A percentile compares a stretch with the other conserved stretches of the same genome.
These are phyloP conservation scores for Ophiocordyceps camponoti-floridani DNA, from an alignment of 2,329 filamentous ascomycete species.

Conservation along the genomic window DNA sequence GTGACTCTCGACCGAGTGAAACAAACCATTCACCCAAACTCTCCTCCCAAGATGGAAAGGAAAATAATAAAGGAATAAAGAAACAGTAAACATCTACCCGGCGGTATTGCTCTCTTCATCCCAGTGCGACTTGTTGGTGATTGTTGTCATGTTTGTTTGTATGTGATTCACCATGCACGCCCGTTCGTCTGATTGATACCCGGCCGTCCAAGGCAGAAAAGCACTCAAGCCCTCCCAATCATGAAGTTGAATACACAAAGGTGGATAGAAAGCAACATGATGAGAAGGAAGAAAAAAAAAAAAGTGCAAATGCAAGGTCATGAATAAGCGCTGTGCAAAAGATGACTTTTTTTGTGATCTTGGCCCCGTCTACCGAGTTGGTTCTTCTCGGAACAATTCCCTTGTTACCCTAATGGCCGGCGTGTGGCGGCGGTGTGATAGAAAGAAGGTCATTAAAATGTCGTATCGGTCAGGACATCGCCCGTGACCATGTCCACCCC, in stretches of 20 bases:
- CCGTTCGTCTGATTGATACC: neutral
- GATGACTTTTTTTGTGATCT: slow-evolving; percentile 14
- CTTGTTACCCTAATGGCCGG: neutral
- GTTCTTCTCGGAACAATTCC: slow-evolving; percentile 4
- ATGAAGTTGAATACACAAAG: slow-evolving; percentile 3
- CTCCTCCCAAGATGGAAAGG: too few species aligned
- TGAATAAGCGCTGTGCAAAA: slow-evolving; percentile 17
- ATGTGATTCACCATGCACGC: neutral
- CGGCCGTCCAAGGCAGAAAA: neutral
- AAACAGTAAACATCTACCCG: neutral
- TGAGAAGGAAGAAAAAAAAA: slow-evolving; percentile 26
- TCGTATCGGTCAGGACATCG: slow-evolving; percentile 1
- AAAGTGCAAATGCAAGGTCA: slow-evolving; percentile 20
- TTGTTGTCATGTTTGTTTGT: neutral
- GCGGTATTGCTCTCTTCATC: too few species aligned
- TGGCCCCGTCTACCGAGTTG: slow-evolving; percentile 14
- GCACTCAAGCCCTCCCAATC: slow-evolving; percentile 7
- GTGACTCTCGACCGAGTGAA: too few species aligned
- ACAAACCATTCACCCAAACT: too few species aligned
- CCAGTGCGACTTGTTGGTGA: too few species aligned
- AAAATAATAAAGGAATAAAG: neutral
- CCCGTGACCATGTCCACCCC: neutral
- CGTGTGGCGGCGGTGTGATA: neutral
- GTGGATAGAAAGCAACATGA: neutral
- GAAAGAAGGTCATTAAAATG: slow-evolving; percentile 4